Conservation (phyloP, 345 rosid species). For the Psidium friedrichsthalianum region DNA sequence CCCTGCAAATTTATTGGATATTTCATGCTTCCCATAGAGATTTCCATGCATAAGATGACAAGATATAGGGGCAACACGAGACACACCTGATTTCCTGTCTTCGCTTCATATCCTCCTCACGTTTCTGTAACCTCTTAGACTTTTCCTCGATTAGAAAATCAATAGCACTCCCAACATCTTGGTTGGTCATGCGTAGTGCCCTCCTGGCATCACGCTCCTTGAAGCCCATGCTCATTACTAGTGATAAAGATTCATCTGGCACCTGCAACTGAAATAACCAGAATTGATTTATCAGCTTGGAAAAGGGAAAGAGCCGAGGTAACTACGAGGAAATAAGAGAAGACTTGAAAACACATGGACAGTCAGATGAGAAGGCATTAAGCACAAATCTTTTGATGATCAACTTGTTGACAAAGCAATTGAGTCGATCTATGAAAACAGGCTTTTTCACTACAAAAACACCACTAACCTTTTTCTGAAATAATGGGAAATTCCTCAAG, state of each 20-base stretch:
- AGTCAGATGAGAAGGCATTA: background rate
- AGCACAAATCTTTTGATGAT: too few species aligned
- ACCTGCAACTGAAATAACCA: constrained; percentile 57
- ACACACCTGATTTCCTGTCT: constrained; percentile 46
- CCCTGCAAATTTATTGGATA: constrained; percentile 32
- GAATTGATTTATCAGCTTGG: background rate
- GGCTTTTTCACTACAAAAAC: too few species aligned
- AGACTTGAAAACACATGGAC: background rate
- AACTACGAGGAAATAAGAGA: background rate
- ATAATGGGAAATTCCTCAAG: too few species aligned
- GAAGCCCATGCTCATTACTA: constrained; percentile 86
- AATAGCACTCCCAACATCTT: constrained; percentile 63
- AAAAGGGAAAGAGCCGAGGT: background rate
- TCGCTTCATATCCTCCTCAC: constrained; percentile 40
- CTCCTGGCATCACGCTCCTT: constrained; percentile 59
- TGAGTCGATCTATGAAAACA: too few species aligned
- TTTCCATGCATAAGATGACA: background rate
- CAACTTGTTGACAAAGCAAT: too few species aligned
- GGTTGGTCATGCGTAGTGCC: constrained; percentile 73
- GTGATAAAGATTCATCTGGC: constrained; percentile 64
- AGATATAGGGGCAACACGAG: background rate
- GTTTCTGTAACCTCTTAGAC: constrained; percentile 41
- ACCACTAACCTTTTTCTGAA: too few species aligned
- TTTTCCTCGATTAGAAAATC: constrained; percentile 73
- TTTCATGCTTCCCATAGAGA: background rate